These are phyloP conservation scores for Fusarium sterilihyphosum DNA, from an alignment of 2,329 filamentous ascomycete genomes.

Conservation along the genomic window DNA sequence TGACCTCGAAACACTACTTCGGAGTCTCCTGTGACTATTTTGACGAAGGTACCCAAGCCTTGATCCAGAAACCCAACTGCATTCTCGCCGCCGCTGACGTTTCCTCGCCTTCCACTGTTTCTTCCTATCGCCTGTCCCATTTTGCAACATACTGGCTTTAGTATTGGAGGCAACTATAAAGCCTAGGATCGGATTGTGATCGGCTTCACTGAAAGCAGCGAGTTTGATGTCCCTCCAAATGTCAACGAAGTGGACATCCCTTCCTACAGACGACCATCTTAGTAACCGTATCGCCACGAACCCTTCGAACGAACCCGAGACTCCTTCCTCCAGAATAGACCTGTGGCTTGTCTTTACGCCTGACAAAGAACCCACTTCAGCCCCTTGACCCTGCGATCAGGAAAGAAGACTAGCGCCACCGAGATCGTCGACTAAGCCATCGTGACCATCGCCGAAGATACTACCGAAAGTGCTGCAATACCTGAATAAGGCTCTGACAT, in stretches of 20 bases:
- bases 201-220: not conserved
- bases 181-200: not conserved
- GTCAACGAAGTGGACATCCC: not conserved
- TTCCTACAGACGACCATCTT: fast-evolving
- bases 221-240: fast-evolving
- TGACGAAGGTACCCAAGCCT: too few relatives aligned
- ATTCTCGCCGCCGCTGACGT: not conserved
- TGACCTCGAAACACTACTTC: too few relatives aligned
- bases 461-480: not conserved
- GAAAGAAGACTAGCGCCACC: not conserved
- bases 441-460: not conserved
- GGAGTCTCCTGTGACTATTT: too few relatives aligned
- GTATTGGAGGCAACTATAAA: not conserved
- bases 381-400: not conserved
- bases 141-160: not conserved
- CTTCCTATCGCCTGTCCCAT: not conserved
- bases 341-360: not conserved
- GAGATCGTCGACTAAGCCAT: not conserved
- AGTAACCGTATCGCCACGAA: not conserved
- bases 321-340: not conserved
- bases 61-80: too few relatives aligned
- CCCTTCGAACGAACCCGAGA: not conserved
- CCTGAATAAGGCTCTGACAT: fast-evolving
- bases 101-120: not conserved
- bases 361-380: not conserved